Evolutionary conservation across 768 basidiomycete genomes (phyloP).

Genomic region (Rhizopogon salebrosus): DNA sequence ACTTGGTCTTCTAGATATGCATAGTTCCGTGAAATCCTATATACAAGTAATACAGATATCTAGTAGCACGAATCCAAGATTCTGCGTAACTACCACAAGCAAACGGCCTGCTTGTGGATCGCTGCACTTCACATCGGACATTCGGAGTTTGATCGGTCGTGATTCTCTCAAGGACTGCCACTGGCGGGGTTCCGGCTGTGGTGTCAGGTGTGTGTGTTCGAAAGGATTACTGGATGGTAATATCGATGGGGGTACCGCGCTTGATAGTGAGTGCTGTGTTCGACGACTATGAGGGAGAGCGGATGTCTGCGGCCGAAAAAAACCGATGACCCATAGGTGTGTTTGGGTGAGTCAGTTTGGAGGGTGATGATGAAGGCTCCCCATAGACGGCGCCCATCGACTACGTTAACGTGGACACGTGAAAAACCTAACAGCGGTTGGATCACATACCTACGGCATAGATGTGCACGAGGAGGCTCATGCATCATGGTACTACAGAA

Average conservation of each 20-base stretch:
- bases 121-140: slow-evolving; percentile 13
- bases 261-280: slow-evolving; percentile 5
- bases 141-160: slow-evolving; percentile 6
- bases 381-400: slow-evolving; percentile 66
- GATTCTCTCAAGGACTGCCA: background rate
- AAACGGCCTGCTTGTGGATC: slow-evolving; percentile 22
- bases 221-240: slow-evolving; percentile 26
- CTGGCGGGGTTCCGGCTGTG: slow-evolving; percentile 5
- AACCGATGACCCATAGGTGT: slow-evolving; percentile 12
- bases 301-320: slow-evolving; percentile 16
- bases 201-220: slow-evolving; percentile 15
- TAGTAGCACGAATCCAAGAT: background rate
- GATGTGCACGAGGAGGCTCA: slow-evolving; percentile 84
- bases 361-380: too few relatives aligned
- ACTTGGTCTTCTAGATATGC: background rate
- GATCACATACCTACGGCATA: slow-evolving; percentile 44
- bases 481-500: slow-evolving; percentile 90
- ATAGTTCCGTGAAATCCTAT: background rate
- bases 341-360: too few relatives aligned
- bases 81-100: background rate
- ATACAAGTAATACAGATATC: background rate
- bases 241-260: slow-evolving; percentile 17
- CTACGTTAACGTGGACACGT: slow-evolving; percentile 28
- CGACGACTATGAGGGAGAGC: slow-evolving; percentile 12
- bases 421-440: background rate